A percentile compares a stretch with the other conserved stretches of the same genome.
Conservation (phyloP, 495 filamentous ascomycete genomes). For the Penicillium ucsense region DNA sequence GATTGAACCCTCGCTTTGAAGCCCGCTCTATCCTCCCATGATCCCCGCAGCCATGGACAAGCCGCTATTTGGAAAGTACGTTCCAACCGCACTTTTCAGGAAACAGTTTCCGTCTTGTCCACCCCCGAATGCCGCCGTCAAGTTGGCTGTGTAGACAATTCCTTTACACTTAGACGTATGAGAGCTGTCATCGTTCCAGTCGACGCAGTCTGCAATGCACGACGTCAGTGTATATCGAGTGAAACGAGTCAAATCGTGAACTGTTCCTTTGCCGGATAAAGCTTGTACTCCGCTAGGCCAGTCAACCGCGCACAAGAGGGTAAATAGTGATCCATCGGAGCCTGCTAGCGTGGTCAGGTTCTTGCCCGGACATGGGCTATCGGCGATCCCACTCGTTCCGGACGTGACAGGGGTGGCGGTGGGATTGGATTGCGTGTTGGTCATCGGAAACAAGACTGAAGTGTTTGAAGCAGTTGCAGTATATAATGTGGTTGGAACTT, state of each 20-base stretch:
- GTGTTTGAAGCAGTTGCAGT: too few relatives aligned
- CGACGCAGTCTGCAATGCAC: slow-evolving; percentile 1
- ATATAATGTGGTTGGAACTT: neutral
- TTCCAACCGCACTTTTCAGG: slow-evolving; percentile 1
- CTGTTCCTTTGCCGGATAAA: neutral
- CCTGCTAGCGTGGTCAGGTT: slow-evolving; percentile 1
- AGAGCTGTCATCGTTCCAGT: neutral
- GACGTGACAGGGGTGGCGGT: slow-evolving; percentile 1
- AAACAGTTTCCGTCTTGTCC: slow-evolving; percentile 6
- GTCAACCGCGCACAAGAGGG: slow-evolving; percentile 1
- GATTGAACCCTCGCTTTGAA: too few relatives aligned
- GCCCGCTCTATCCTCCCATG: neutral
- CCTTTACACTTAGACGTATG: neutral
- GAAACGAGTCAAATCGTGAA: neutral
- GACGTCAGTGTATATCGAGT: slow-evolving; percentile 3
- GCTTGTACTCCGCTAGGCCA: slow-evolving; percentile 1
- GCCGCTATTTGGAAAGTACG: neutral
- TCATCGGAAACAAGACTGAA: neutral
- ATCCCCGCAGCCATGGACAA: slow-evolving; percentile 2
- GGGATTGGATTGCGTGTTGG: neutral
- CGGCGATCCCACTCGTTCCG: slow-evolving; percentile 1
- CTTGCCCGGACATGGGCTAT: slow-evolving; percentile 1
- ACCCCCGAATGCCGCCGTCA: slow-evolving; percentile 2
- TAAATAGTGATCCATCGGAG: slow-evolving; percentile 2
- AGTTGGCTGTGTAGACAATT: slow-evolving; percentile 2